Evolutionary conservation across 1,284 basidiomycete species (phyloP).

Genomic region (Trametes pubescens): DNA sequence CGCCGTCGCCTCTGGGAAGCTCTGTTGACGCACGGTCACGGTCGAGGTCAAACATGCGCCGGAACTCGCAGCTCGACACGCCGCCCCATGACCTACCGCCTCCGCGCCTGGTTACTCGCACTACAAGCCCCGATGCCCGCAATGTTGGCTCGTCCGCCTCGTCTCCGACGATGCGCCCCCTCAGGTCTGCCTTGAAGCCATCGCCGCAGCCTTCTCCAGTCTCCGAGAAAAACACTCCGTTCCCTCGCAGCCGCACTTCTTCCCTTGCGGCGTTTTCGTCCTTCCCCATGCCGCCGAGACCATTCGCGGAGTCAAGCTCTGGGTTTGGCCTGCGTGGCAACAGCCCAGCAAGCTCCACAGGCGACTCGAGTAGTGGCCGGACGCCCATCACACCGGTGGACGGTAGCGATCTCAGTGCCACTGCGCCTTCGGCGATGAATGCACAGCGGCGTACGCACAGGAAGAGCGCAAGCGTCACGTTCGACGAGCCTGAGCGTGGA

Average conservation of each 20-base stretch:
- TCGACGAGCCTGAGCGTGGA: conserved; percentile 46
- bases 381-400: conserved; percentile 77
- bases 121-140: conserved; percentile 20
- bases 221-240: conserved; percentile 1
- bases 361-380: conserved; percentile 77
- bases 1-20: conserved; percentile 22
- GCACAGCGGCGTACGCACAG: conserved; percentile 41
- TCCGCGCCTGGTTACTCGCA: conserved; percentile 22
- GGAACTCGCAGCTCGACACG: conserved; percentile 12
- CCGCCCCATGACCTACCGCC: conserved; percentile 22
- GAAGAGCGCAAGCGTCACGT: conserved; percentile 68
- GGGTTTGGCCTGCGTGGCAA: conserved; percentile 49
- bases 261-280: conserved; percentile 21
- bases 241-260: conserved; percentile 20
- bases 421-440: conserved; percentile 31
- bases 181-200: conserved; percentile 28
- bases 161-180: conserved; percentile 10
- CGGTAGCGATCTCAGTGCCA: conserved; percentile 68
- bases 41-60: conserved; percentile 18
- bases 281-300: conserved; percentile 46
- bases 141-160: conserved; percentile 10
- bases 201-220: conserved; percentile 24
- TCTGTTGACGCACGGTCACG: conserved; percentile 12
- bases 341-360: conserved; percentile 81
- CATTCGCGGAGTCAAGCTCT: conserved; percentile 47